A percentile compares a stretch with the other conserved stretches of the same genome.
phyloP scores from a whole-genome alignment of 352 stramenopile species.

The Phytopythium boreale region DNA sequence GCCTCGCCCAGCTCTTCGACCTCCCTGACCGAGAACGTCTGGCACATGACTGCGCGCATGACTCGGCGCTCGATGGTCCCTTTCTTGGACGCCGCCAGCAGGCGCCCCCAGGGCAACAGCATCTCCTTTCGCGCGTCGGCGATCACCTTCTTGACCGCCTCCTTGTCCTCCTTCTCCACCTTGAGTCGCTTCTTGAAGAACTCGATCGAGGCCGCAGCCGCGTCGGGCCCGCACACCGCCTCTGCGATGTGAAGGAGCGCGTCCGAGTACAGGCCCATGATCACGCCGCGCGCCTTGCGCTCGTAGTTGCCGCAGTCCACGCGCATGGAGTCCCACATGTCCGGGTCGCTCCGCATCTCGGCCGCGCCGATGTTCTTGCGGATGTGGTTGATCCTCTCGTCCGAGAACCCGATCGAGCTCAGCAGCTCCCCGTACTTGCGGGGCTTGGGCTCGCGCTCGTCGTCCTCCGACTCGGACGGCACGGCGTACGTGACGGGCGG shows the following conservation, averaged over 20 bases:
- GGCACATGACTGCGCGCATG: not conserved
- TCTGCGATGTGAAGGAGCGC: not conserved
- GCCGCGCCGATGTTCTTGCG: slow-evolving; percentile 3
- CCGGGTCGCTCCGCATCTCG: slow-evolving; percentile 12
- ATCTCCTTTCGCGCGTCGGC: not conserved
- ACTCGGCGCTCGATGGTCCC: slow-evolving; percentile 3
- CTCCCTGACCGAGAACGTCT: not conserved
- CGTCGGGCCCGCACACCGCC: not conserved
- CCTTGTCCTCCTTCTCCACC: not conserved
- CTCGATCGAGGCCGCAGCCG: not conserved
- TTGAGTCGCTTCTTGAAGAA: slow-evolving; percentile 4
- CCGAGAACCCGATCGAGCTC: not conserved
- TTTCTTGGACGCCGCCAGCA: slow-evolving; percentile 3
- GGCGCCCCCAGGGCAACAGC: not conserved
- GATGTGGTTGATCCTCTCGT: not conserved
- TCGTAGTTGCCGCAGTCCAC: slow-evolving; percentile 3
- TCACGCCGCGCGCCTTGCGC: not conserved
- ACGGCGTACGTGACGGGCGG: not conserved
- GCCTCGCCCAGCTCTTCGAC: not conserved
- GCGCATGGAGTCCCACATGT: slow-evolving; percentile 14
- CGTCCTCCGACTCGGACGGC: not conserved
- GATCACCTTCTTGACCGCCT: not conserved
- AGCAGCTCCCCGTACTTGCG: not conserved
- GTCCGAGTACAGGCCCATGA: slow-evolving; percentile 3
- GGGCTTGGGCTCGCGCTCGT: not conserved